Percentiles rank a stretch among this genome's conserved stretches.
phyloP scores from a whole-genome alignment of 257 asterid species.

The Nicotiana undulata region DNA sequence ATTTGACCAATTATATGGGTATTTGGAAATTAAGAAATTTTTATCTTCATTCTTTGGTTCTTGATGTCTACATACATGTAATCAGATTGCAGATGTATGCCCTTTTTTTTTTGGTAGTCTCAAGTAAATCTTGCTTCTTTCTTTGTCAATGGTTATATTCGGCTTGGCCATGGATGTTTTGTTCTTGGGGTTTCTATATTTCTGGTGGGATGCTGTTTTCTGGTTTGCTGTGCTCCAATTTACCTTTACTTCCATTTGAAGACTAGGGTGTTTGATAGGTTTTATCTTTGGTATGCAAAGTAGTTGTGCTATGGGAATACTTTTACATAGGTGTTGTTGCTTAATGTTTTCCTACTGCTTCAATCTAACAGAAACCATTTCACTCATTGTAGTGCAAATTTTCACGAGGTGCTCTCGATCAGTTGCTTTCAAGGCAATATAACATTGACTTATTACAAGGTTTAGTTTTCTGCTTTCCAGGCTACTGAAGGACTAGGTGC shows the following conservation, averaged over 20 bases:
- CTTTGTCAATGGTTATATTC: neutral
- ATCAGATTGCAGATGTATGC: too few relatives aligned
- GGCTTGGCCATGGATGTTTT: neutral
- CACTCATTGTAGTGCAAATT: neutral
- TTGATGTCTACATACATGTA: too few relatives aligned
- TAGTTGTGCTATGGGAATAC: neutral
- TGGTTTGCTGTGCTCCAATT: neutral
- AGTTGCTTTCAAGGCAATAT: neutral
- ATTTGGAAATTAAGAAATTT: too few relatives aligned
- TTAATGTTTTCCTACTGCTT: neutral
- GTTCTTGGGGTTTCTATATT: neutral
- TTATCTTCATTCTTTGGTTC: too few relatives aligned
- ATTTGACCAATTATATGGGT: too few relatives aligned
- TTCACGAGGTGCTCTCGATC: neutral
- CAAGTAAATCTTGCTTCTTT: neutral
- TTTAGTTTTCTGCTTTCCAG: neutral
- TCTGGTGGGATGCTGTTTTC: neutral
- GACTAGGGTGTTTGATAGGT: neutral
- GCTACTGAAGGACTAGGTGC: constrained; percentile 9
- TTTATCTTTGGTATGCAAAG: neutral
- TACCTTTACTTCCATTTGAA: neutral
- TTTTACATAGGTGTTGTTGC: neutral
- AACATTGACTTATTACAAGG: neutral
- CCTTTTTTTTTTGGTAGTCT: too few relatives aligned
- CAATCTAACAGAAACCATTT: neutral